These are phyloP conservation scores for Quercus agrifolia DNA, from an alignment of 306 rosid genomes.

Conservation along the genomic window DNA sequence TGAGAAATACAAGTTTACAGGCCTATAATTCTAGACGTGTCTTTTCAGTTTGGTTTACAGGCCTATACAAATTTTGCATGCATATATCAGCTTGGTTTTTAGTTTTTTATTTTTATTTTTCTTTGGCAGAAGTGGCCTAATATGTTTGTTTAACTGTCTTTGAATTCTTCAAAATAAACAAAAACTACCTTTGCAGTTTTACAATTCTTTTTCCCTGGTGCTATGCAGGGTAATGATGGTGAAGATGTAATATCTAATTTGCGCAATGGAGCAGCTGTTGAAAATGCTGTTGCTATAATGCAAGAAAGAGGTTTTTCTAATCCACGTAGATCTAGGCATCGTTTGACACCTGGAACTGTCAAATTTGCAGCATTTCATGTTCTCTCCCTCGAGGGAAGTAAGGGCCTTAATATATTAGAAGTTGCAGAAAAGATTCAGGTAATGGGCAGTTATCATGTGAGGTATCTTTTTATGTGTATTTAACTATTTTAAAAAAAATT, in stretches of 20 bases:
- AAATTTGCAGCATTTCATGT: slow-evolving; percentile 90
- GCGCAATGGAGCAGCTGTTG: slow-evolving; percentile 72
- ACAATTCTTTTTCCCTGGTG: slow-evolving; percentile 9
- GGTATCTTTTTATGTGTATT: slow-evolving; percentile 4
- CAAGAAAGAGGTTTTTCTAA: slow-evolving; percentile 62
- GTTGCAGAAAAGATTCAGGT: slow-evolving; percentile 87
- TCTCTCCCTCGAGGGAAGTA: slow-evolving; percentile 74
- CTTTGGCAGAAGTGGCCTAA: background rate
- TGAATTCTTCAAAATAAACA: too few relatives aligned
- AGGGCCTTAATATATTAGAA: slow-evolving; percentile 69
- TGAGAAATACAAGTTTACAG: background rate
- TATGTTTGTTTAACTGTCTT: background rate
- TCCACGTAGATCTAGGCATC: slow-evolving; percentile 61
- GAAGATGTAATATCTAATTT: slow-evolving; percentile 52
- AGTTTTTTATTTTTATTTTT: background rate
- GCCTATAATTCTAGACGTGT: background rate
- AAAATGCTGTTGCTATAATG: slow-evolving; percentile 71
- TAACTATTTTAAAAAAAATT: background rate
- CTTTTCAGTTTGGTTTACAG: too few relatives aligned
- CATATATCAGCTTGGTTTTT: background rate
- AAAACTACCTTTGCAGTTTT: background rate
- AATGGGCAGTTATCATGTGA: slow-evolving; percentile 1
- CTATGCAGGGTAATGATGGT: slow-evolving; percentile 58
- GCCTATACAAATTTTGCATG: background rate
- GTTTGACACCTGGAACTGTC: slow-evolving; percentile 81